These are phyloP conservation scores for Tylopilus rubrobrunneus DNA, from an alignment of 768 basidiomycete species.

Conservation along the genomic window DNA sequence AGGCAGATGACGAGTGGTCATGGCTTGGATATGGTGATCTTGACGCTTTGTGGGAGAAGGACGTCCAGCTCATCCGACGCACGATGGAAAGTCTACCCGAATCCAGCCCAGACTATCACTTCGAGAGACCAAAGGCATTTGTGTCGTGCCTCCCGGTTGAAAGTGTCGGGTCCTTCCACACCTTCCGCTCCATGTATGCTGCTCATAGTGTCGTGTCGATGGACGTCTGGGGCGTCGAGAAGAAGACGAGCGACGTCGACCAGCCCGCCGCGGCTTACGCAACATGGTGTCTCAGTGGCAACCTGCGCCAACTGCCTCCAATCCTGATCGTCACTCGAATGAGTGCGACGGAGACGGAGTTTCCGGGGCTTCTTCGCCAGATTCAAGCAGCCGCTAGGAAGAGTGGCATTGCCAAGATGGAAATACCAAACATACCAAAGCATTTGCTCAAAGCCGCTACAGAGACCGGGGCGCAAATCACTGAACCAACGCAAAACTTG, in stretches of 20 bases:
- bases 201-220: constrained; percentile 7
- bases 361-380: constrained; percentile 34
- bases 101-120: constrained; percentile 5
- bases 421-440: constrained; percentile 38
- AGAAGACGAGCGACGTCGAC: background rate
- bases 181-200: constrained; percentile 31
- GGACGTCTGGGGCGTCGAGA: constrained; percentile 21
- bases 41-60: constrained; percentile 17
- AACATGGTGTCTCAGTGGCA: constrained; percentile 46
- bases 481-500: too few relatives aligned
- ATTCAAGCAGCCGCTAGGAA: constrained; percentile 35
- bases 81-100: constrained; percentile 21
- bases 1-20: too few relatives aligned
- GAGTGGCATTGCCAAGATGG: constrained; percentile 36
- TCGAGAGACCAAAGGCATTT: constrained; percentile 16
- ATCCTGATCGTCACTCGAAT: constrained; percentile 46
- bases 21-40: too few relatives aligned
- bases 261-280: constrained; percentile 33
- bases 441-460: constrained; percentile 28
- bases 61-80: constrained; percentile 36
- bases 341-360: constrained; percentile 25
- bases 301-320: constrained; percentile 27
- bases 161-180: constrained; percentile 47
- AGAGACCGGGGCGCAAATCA: constrained; percentile 30
- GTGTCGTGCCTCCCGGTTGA: constrained; percentile 41